Percentiles rank a stretch among this genome's conserved stretches.
These are phyloP conservation scores for Neofusicoccum laricinum DNA, from an alignment of 2,329 filamentous ascomycete species.

Conservation along the genomic window DNA sequence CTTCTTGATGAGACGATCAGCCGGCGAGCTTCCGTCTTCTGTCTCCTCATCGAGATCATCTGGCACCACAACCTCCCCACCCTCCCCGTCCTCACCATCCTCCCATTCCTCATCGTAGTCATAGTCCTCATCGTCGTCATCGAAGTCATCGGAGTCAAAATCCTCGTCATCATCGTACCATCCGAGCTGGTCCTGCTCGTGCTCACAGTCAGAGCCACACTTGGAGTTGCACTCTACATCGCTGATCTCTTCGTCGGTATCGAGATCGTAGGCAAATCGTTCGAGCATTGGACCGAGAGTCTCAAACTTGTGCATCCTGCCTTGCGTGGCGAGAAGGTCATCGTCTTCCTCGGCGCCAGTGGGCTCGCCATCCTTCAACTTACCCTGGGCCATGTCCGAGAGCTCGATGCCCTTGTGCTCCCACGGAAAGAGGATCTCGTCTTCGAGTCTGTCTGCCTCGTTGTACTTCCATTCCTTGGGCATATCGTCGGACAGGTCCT, in stretches of 20 bases:
- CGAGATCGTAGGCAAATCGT: conserved; percentile 22
- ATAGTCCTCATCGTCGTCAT: conserved; percentile 19
- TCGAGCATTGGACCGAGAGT: conserved; percentile 18
- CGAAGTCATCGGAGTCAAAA: conserved; percentile 6
- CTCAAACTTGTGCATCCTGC: conserved; percentile 19
- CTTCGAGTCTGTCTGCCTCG: conserved; percentile 41
- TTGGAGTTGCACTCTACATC: conserved; percentile 16
- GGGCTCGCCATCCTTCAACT: background rate
- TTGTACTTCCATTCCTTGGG: conserved; percentile 31
- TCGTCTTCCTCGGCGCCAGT: background rate
- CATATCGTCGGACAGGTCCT: conserved; percentile 23
- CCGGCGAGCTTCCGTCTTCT: background rate
- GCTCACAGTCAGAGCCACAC: background rate
- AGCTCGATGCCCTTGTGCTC: conserved; percentile 20
- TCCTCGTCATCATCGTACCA: background rate
- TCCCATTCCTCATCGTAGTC: background rate
- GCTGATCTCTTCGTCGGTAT: conserved; percentile 28
- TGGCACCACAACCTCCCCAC: conserved; percentile 3
- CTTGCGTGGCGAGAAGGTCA: background rate
- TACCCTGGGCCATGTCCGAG: background rate
- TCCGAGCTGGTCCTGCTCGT: background rate
- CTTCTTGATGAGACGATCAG: background rate
- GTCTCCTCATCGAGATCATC: background rate
- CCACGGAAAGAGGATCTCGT: conserved; percentile 41
- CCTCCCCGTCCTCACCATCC: background rate